These are phyloP conservation scores for Paramecium caudatum DNA, from an alignment of 73 alveolate genomes.

Conservation along the genomic window DNA sequence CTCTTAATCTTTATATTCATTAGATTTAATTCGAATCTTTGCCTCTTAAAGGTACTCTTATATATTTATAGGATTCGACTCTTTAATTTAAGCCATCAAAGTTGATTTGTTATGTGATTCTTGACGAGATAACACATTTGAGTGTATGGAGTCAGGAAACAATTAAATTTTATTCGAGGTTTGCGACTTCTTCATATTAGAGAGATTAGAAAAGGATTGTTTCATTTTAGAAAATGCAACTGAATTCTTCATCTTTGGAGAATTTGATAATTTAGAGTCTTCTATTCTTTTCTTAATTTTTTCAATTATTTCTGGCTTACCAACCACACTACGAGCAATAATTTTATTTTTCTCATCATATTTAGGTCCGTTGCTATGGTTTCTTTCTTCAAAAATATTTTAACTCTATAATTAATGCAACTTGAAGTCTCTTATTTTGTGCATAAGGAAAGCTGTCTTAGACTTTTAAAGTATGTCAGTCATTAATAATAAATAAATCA, in stretches of 20 bases:
- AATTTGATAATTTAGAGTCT: slow-evolving; percentile 32
- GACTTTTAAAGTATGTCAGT: neutral
- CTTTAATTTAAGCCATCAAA: neutral
- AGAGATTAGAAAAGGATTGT: slow-evolving; percentile 24
- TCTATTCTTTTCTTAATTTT: neutral
- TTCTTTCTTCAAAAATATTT: neutral
- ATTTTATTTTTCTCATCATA: slow-evolving; percentile 69
- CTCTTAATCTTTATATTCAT: neutral
- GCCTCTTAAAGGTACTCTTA: slow-evolving; percentile 8
- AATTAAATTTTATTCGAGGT: neutral
- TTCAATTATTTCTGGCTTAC: slow-evolving; percentile 64
- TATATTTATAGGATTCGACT: neutral
- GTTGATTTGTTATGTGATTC: slow-evolving; percentile 1
- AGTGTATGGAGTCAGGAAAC: neutral
- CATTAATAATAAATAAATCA: slow-evolving; percentile 26
- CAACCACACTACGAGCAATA: slow-evolving; percentile 69
- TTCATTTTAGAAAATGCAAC: neutral
- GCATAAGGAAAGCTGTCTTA: neutral
- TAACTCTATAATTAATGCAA: neutral
- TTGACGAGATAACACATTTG: neutral
- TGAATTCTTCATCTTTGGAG: slow-evolving; percentile 27
- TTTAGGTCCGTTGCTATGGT: slow-evolving; percentile 60
- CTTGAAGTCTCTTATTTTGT: neutral
- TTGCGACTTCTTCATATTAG: slow-evolving; percentile 20
- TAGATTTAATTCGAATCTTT: neutral